Base-by-base conservation (phyloP, 2,329 filamentous ascomycete species). In the Pseudopyricularia cyperi region DNA sequence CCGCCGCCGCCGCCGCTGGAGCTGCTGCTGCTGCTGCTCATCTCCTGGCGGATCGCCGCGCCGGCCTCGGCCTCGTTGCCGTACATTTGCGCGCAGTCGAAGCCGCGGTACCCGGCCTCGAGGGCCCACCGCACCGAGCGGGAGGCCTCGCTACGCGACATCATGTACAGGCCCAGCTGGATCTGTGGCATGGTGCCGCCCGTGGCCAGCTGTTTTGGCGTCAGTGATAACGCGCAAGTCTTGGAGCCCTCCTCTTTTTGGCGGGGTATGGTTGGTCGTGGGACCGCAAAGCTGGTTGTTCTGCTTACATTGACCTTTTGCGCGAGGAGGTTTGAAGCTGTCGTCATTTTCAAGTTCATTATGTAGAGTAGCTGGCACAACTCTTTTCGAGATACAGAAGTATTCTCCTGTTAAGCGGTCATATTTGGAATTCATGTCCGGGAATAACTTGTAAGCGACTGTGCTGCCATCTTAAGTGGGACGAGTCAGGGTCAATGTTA, bases 111-210 rank as follows among this genome's bases (percentile, higher is more conserved):
- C 15, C 73, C 71, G 55, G 71, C 72, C 51, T 71, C 68, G 2
- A 86, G 68, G 9, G 75, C 82, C 65, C 68, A 76, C 46, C 67
- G 68, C 2, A 87, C 80, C 1, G 83, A 73, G 26, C 70, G 64
- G 9, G 68, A 70, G 17, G 79, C 81, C 60, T 87, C 81, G 26
- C 63, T 63, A 1, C 82, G 79, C 3, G 75, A 77, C 65, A 85
- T 85, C 68, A 84, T 73, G 67, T 89, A 89, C 11, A 89, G 78
- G 4, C 85, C 85, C 1, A 89, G 75, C 57, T 89, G 85, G 57
- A 89, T 80, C 59, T 77, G 78, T 14, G 85, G 85, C 66, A 88
- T 87, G 14, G 71, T 71, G 52, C 76, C 68, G 61, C 82, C 80
- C 71, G 85, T 86, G 59, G 77, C 66, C 52, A 85, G 75, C 72